phyloP scores from a whole-genome alignment of 768 basidiomycete genomes.

The Pleurotus giganteus region DNA sequence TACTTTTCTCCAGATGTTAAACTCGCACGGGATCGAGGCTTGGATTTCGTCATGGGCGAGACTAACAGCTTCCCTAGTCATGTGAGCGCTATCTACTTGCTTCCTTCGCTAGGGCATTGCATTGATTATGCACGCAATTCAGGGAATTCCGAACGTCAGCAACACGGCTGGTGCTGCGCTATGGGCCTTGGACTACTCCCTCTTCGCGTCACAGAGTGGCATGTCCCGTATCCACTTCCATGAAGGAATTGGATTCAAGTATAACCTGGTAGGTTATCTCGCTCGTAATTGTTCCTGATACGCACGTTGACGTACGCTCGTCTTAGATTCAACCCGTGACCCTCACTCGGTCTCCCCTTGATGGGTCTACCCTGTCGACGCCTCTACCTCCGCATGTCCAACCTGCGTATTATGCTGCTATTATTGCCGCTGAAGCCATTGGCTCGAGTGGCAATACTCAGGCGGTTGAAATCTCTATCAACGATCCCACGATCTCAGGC shows the following conservation, averaged over 20 bases:
- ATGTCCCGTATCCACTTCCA: constrained; percentile 61
- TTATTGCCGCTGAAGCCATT: constrained; percentile 59
- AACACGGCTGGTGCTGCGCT: constrained; percentile 70
- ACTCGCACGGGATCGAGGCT: constrained; percentile 40
- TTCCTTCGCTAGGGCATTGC: neutral
- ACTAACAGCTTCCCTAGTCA: constrained; percentile 53
- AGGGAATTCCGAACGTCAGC: constrained; percentile 56
- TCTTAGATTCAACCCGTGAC: constrained; percentile 65
- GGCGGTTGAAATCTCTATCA: constrained; percentile 46
- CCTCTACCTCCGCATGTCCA: constrained; percentile 61
- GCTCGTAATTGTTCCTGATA: neutral
- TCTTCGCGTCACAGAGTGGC: constrained; percentile 57
- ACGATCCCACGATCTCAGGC: constrained; percentile 47
- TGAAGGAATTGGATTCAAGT: constrained; percentile 69
- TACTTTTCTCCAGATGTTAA: constrained; percentile 51
- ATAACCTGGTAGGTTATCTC: constrained; percentile 58
- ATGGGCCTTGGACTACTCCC: constrained; percentile 65
- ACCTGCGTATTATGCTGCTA: constrained; percentile 63
- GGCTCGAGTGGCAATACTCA: constrained; percentile 40
- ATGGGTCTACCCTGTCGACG: constrained; percentile 46
- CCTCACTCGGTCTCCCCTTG: constrained; percentile 54
- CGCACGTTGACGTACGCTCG: no score
- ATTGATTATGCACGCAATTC: no score
- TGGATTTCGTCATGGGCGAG: constrained; percentile 63
- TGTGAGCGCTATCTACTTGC: constrained; percentile 22